Evolutionary conservation across 2,329 filamentous ascomycete genomes (phyloP), one percentile per base, ranked within the genome.

Genomic region (Colletotrichum tamarilloi): DNA sequence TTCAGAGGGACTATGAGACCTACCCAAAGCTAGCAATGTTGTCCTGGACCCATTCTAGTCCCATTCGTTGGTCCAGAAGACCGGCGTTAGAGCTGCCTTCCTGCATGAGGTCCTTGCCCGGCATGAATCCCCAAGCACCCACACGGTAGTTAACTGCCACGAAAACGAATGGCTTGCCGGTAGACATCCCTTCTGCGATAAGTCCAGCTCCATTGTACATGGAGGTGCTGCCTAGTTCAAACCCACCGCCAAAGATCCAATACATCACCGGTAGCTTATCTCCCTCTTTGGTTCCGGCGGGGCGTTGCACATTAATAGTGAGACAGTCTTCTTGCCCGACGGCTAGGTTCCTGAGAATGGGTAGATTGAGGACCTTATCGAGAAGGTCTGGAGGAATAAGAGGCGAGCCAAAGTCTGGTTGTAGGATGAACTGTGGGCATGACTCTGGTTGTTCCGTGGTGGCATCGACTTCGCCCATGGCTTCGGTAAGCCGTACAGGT

Each of bases 71-170:
- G 52, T 82, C 81, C 0, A 80, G 76, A 5, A 82, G 74, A 1
- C 79, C 79, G 12, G 81, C 72, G 28, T 82, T 80, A 74, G 26
- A 75, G 16, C 85, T 77, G 0, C 90, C 90, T 63, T 88, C 87
- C 76, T 79, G 67, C 81, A 87, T 90, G 28, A 85, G 85, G 75
- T n/a, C 72, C 49, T 63, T 70, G 6, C 53, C 75, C 68, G 38
- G 82, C 79, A 69, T 73, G 38, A 78, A 80, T 1, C 80, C 80
- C 35, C 79, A 79, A 57, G 79, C 78, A 58, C 78, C 77, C 2
- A 79, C 62, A 9, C 80, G 77, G 67, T 81, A 80, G 72, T 82
- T 81, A 55, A 80, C 78, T 2, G 75, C 65, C 0, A 81, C 77
- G 5, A 81, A 79, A 11, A 82, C 77, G 64, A 79, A 78, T 9